A percentile compares a stretch with the other conserved stretches of the same genome.
These are phyloP conservation scores for Fomitopsis serialis DNA, from an alignment of 768 basidiomycete species.

Conservation along the genomic window DNA sequence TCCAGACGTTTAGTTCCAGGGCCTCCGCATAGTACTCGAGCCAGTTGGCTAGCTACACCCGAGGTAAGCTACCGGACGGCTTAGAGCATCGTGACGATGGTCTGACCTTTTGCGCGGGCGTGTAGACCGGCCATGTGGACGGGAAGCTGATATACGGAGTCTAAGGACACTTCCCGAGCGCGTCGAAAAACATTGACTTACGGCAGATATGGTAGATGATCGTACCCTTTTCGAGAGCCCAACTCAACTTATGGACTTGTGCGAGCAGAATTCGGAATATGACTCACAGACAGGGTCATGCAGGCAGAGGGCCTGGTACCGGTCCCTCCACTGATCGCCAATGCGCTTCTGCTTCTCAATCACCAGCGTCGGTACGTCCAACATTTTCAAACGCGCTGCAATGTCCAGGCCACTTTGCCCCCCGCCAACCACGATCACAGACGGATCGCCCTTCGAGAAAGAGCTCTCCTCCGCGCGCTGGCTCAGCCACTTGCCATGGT, in stretches of 20 bases:
- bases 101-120: conserved; percentile 45
- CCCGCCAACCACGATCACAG: conserved; percentile 46
- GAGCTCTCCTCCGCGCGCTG: conserved; percentile 29
- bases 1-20: conserved; percentile 64
- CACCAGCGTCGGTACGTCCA: conserved; percentile 45
- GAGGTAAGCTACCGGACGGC: neutral
- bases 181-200: too few relatives aligned
- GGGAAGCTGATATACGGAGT: conserved; percentile 39
- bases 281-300: conserved; percentile 67
- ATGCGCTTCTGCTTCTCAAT: conserved; percentile 58
- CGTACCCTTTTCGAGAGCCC: conserved; percentile 29
- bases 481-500: conserved; percentile 39
- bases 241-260: neutral
- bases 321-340: conserved; percentile 61
- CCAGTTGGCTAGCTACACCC: conserved; percentile 54
- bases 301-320: conserved; percentile 63
- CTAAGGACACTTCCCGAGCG: too few relatives aligned
- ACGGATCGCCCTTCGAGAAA: conserved; percentile 41
- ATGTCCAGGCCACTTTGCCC: conserved; percentile 52
- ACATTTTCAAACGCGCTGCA: conserved; percentile 53
- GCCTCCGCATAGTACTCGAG: conserved; percentile 57
- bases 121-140: conserved; percentile 51
- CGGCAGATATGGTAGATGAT: conserved; percentile 53
- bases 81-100: too few relatives aligned
- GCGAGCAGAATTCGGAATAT: neutral